Percentiles rank a stretch among this genome's conserved stretches.
phyloP scores from a whole-genome alignment of 2,329 filamentous ascomycete genomes.

The Didymella pinodella region DNA sequence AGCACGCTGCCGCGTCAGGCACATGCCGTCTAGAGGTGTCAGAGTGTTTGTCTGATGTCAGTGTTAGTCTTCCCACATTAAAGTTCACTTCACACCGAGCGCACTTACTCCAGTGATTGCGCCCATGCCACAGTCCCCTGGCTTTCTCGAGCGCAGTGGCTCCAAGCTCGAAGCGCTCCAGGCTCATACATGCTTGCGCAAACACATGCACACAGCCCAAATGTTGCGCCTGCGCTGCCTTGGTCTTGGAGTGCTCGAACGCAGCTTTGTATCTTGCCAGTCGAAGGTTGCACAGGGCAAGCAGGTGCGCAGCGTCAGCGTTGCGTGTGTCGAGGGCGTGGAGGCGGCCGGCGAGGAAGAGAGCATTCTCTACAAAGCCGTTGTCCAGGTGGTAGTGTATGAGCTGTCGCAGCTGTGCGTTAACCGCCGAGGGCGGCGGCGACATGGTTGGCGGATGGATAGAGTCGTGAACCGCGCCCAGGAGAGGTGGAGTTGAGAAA shows the following conservation, averaged over 20 bases:
- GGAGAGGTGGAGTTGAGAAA: constrained; percentile 20
- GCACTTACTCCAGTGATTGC: constrained; percentile 76
- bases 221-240: constrained; percentile 75
- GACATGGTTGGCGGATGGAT: constrained; percentile 57
- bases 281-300: constrained; percentile 84
- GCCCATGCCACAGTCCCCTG: constrained; percentile 75
- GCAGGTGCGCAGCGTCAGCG: constrained; percentile 80
- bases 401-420: constrained; percentile 68
- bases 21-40: constrained; percentile 75
- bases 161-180: constrained; percentile 83
- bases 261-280: constrained; percentile 85
- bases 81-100: background rate
- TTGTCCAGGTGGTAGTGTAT: constrained; percentile 86
- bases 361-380: constrained; percentile 84
- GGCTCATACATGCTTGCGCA: constrained; percentile 82
- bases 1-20: constrained; percentile 84
- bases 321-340: constrained; percentile 83
- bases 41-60: constrained; percentile 69
- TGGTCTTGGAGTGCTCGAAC: constrained; percentile 79
- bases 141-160: constrained; percentile 84
- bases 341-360: constrained; percentile 90
- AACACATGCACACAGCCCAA: constrained; percentile 90
- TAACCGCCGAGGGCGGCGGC: constrained; percentile 63
- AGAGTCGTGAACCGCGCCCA: constrained; percentile 14
- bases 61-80: constrained; percentile 19